Percentiles rank a stretch among this genome's conserved stretches.
Conservation (phyloP, 1,284 basidiomycete genomes). For the Cerioporus squamosus region DNA sequence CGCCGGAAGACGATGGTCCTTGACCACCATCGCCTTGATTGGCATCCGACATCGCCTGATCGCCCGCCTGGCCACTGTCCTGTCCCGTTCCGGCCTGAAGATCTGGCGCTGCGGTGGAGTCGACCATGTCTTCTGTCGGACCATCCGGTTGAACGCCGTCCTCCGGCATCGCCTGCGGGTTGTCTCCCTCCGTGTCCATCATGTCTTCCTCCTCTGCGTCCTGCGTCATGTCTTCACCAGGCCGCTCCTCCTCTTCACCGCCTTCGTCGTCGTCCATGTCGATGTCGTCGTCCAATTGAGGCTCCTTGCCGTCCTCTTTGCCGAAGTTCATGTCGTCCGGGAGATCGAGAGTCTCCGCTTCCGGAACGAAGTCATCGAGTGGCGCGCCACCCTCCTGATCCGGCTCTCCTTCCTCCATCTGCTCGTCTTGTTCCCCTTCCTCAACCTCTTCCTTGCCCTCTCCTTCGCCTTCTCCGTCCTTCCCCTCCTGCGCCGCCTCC, state of each 20-base stretch:
- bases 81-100: conserved; percentile 36
- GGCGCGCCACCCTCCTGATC: conserved; percentile 63
- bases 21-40: conserved; percentile 19
- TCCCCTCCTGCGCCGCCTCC: conserved; percentile 77
- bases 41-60: conserved; percentile 20
- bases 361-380: conserved; percentile 73
- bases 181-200: conserved; percentile 21
- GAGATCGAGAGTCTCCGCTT: conserved; percentile 81
- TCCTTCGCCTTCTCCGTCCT: conserved; percentile 43
- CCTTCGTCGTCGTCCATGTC: conserved; percentile 51
- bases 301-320: conserved; percentile 39
- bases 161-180: conserved; percentile 21
- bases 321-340: conserved; percentile 82
- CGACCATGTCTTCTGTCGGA: conserved; percentile 22
- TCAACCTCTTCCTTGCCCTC: conserved; percentile 41
- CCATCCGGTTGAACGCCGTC: conserved; percentile 20
- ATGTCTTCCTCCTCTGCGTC: conserved; percentile 25
- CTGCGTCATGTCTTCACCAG: conserved; percentile 11
- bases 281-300: conserved; percentile 43
- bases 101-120: conserved; percentile 46
- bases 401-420: conserved; percentile 41
- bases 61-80: conserved; percentile 20
- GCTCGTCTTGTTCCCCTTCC: conserved; percentile 29
- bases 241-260: conserved; percentile 33
- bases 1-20: conserved; percentile 10